A percentile compares a stretch with the other conserved stretches of the same genome.
Conservation (phyloP, 805 yeast species). For the Kazachstania bromeliacearum region DNA sequence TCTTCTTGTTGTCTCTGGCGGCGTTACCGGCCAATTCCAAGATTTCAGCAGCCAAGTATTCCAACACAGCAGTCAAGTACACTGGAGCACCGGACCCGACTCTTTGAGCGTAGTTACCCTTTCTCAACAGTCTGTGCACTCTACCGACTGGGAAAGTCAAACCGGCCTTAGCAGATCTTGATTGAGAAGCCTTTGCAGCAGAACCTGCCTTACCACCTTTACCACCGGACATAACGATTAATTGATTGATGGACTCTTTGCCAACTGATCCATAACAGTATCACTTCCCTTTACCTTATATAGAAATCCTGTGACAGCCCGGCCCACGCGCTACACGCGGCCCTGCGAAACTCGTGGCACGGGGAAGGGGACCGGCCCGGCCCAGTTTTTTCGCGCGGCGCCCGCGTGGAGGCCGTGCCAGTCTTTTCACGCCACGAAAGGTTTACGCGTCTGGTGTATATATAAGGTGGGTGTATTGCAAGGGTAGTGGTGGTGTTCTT, state of each 20-base stretch:
- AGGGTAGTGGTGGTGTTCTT: background rate
- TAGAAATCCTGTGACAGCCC: too few species aligned
- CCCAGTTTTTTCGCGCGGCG: too few species aligned
- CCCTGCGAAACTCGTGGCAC: too few species aligned
- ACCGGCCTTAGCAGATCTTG: slow-evolving; percentile 98
- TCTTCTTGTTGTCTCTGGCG: slow-evolving; percentile 97
- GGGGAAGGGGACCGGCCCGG: too few species aligned
- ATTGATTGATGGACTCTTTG: too few species aligned
- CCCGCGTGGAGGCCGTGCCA: too few species aligned
- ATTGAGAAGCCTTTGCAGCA: slow-evolving; percentile 89
- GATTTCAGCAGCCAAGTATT: slow-evolving; percentile 95
- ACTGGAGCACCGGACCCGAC: slow-evolving; percentile 99
- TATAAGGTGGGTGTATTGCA: background rate
- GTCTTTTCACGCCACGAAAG: too few species aligned
- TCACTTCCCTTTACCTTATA: too few species aligned
- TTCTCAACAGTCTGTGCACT: slow-evolving; percentile 93
- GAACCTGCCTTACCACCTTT: slow-evolving; percentile 89
- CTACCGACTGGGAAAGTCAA: slow-evolving; percentile 99
- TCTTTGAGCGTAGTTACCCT: slow-evolving; percentile 97
- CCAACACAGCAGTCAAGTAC: slow-evolving; percentile 92
- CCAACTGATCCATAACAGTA: too few species aligned
- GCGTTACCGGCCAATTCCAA: slow-evolving; percentile 98
- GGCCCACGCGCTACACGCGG: too few species aligned
- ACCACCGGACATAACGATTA: slow-evolving; percentile 58
- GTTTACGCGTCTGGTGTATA: background rate